These are phyloP conservation scores for Penicillium diatomitis DNA, from an alignment of 495 filamentous ascomycete species.

Conservation along the genomic window DNA sequence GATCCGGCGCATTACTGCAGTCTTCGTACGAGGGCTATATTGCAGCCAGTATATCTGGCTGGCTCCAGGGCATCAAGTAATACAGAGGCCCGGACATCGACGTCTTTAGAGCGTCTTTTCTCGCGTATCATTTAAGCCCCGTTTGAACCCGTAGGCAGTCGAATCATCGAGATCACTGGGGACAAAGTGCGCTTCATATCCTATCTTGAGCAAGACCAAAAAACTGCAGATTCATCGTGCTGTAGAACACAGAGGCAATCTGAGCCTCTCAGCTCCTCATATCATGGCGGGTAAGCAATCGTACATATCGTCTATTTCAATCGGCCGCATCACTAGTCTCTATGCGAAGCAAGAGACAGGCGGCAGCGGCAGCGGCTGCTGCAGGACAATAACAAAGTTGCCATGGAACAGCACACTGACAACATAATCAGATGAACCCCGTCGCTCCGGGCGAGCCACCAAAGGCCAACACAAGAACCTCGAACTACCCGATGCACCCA, in stretches of 20 bases:
- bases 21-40: neutral
- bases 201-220: conserved; percentile 8
- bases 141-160: conserved; percentile 35
- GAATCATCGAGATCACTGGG: conserved; percentile 19
- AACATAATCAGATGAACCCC: conserved; percentile 59
- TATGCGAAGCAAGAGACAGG: neutral
- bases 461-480: conserved; percentile 92
- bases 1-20: conserved; percentile 10
- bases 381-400: neutral
- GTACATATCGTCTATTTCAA: conserved; percentile 13
- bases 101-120: conserved; percentile 23
- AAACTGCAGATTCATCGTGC: conserved; percentile 18
- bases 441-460: conserved; percentile 88
- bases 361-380: conserved; percentile 1
- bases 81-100: conserved; percentile 26
- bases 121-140: conserved; percentile 36
- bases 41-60: conserved; percentile 9
- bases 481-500: conserved; percentile 53
- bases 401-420: conserved; percentile 24
- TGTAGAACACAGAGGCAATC: conserved; percentile 29
- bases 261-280: conserved; percentile 7
- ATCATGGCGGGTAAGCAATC: conserved; percentile 42
- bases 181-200: conserved; percentile 16
- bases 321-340: neutral
- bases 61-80: conserved; percentile 26